Base-by-base conservation (phyloP, 2,329 filamentous ascomycete species). In the Cordyceps militaris region DNA sequence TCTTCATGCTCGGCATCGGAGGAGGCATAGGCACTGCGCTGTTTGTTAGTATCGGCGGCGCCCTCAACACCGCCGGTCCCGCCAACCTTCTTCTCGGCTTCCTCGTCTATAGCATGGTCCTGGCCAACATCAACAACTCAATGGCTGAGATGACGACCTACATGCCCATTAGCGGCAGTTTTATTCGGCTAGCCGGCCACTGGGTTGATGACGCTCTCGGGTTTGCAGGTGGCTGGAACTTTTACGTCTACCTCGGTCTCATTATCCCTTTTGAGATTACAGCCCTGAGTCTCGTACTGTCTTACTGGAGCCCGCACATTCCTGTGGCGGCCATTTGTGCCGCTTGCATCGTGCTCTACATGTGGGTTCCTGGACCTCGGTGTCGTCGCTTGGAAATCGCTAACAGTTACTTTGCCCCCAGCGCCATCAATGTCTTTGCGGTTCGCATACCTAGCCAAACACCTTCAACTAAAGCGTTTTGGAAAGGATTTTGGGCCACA, bases 121-220 rank as follows among this genome's bases (percentile, higher is more conserved):
- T 87, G 58, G 83, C 74, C 24, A 71, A 84, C 46, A 79, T 86
- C 65, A 86, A 86, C 75, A 86, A 85, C 66, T 78, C 77, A 61
- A 74, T 86, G 60, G 84, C 84, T 7, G 84, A 87, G 68, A 87
- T 87, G 83, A 78, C 74, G 36, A 75, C 77, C 42, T 80, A 79
- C 61, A 82, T 84, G 76, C 84, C 84, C 19, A 77, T 87, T 47
- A 78, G 76, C 42, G 83, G 83, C 61, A 80, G 80, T 2, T 86
- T 86, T 65, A 79, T 87, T 61, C 82, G 84, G 59, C 75, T 86
- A 64, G 83, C 83, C 4, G 83, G 83, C 32, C 75, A 82, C 62
- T 87, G 82, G 80, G 81, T 82, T 5, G 84, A 87, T 66, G 82
- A 86, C 16, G 76, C 84, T 10, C 73, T 83, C 19, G 83, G 83